A percentile compares a stretch with the other conserved stretches of the same genome.
These are phyloP conservation scores for Phytophthora syringae DNA, from an alignment of 352 stramenopile genomes.

Conservation along the genomic window DNA sequence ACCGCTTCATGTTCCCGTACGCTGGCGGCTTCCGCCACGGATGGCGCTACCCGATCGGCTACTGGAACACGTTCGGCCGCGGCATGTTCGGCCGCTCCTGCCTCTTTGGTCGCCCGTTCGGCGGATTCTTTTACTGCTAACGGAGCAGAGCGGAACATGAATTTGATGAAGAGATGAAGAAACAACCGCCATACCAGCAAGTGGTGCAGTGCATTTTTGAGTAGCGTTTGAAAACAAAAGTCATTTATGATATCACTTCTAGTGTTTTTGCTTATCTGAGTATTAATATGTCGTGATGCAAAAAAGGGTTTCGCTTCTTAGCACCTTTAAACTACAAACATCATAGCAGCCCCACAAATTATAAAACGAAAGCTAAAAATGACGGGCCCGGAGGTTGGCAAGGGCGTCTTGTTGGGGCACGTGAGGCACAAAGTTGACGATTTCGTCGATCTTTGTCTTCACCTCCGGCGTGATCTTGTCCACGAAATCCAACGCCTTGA, in stretches of 20 bases:
- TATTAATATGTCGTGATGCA: no score
- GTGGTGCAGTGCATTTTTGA: neutral
- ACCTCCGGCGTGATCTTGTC: constrained; percentile 8
- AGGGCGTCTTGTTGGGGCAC: neutral
- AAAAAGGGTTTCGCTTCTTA: neutral
- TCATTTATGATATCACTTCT: neutral
- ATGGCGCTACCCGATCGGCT: constrained; percentile 49
- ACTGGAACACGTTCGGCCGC: constrained; percentile 49
- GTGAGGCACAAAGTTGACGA: constrained; percentile 1
- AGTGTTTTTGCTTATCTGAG: no score
- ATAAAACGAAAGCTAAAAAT: constrained; percentile 8
- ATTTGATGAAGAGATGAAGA: neutral
- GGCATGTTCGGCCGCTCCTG: constrained; percentile 37
- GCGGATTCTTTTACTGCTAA: constrained; percentile 55
- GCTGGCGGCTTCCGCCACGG: constrained; percentile 39
- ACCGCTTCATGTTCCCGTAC: constrained; percentile 43
- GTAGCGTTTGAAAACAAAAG: neutral
- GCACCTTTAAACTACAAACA: neutral
- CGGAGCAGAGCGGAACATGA: neutral
- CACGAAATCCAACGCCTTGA: constrained; percentile 1
- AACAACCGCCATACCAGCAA: neutral
- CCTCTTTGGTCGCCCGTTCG: constrained; percentile 36
- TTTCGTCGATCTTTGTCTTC: constrained; percentile 3
- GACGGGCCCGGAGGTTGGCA: constrained; percentile 3
- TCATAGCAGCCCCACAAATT: no score